phyloP scores from a whole-genome alignment of 805 yeast species.

The Ogataea nakhonphanomensis region DNA sequence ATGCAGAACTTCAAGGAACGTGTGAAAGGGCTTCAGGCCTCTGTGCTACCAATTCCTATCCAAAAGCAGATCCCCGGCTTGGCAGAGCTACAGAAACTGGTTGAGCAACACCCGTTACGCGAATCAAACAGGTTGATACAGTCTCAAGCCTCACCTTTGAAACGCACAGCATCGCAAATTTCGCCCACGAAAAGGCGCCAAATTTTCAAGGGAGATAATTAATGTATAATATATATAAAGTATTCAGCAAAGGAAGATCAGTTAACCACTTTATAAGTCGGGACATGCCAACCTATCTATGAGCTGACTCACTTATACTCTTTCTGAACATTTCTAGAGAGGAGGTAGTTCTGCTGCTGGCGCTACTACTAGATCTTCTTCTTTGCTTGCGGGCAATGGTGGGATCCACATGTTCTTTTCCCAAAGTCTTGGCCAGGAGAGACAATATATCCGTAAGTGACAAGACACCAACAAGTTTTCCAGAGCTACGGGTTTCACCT shows the following conservation, averaged over 20 bases:
- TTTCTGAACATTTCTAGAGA: slow-evolving; percentile 43
- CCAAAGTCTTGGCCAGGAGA: slow-evolving; percentile 70
- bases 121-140: slow-evolving; percentile 1
- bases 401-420: slow-evolving; percentile 72
- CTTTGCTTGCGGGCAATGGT: slow-evolving; percentile 84
- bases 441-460: slow-evolving; percentile 88
- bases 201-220: not conserved
- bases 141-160: slow-evolving; percentile 3
- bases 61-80: slow-evolving; percentile 2
- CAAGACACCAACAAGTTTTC: slow-evolving; percentile 85
- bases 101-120: slow-evolving; percentile 1
- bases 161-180: slow-evolving; percentile 1
- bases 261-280: not conserved
- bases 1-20: slow-evolving; percentile 5
- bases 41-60: not conserved
- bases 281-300: slow-evolving; percentile 12
- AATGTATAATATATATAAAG: slow-evolving; percentile 1
- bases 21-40: slow-evolving; percentile 3
- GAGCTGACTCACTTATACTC: slow-evolving; percentile 38
- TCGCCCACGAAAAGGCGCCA: slow-evolving; percentile 7
- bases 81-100: slow-evolving; percentile 1
- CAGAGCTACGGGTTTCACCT: slow-evolving; percentile 52
- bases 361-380: slow-evolving; percentile 53
- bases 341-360: slow-evolving; percentile 32
- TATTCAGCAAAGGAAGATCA: not conserved